These are phyloP conservation scores for Phytopythium vexans DNA, from an alignment of 352 stramenopile species.

Conservation along the genomic window DNA sequence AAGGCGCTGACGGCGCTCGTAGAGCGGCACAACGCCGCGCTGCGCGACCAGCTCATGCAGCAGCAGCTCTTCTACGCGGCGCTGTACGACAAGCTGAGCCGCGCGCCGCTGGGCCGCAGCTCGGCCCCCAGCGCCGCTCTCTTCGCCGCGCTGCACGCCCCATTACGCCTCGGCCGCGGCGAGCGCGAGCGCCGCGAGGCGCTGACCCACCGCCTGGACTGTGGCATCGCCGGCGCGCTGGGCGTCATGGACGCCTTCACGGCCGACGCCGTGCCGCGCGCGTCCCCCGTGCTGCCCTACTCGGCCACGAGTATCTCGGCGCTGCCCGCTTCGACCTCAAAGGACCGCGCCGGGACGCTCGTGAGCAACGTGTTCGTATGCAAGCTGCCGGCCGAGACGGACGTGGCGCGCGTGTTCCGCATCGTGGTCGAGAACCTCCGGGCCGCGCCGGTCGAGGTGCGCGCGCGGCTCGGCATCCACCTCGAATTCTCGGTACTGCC, in stretches of 20 bases:
- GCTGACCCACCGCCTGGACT: slow-evolving; percentile 31
- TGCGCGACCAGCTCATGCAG: slow-evolving; percentile 47
- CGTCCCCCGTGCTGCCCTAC: slow-evolving; percentile 31
- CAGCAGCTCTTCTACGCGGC: slow-evolving; percentile 58
- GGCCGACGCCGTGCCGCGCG: slow-evolving; percentile 21
- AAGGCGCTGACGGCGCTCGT: slow-evolving; percentile 41
- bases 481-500: slow-evolving; percentile 34
- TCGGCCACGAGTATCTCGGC: slow-evolving; percentile 34
- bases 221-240: slow-evolving; percentile 17
- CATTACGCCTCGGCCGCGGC: slow-evolving; percentile 17
- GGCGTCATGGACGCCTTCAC: slow-evolving; percentile 40
- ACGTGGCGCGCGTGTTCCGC: slow-evolving; percentile 31
- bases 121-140: slow-evolving; percentile 28
- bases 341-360: slow-evolving; percentile 19
- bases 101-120: slow-evolving; percentile 31
- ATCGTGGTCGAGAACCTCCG: slow-evolving; percentile 29
- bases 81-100: slow-evolving; percentile 39
- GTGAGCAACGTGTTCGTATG: slow-evolving; percentile 57
- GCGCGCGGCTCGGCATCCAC: slow-evolving; percentile 32
- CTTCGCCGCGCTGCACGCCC: slow-evolving; percentile 39
- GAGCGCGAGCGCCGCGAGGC: slow-evolving; percentile 17
- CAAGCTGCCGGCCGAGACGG: slow-evolving; percentile 35
- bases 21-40: slow-evolving; percentile 39
- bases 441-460: slow-evolving; percentile 27
- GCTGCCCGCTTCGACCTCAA: slow-evolving; percentile 11